Evolutionary conservation across 2,329 filamentous ascomycete species (phyloP).

Genomic region (Aspergillus aculeatus): DNA sequence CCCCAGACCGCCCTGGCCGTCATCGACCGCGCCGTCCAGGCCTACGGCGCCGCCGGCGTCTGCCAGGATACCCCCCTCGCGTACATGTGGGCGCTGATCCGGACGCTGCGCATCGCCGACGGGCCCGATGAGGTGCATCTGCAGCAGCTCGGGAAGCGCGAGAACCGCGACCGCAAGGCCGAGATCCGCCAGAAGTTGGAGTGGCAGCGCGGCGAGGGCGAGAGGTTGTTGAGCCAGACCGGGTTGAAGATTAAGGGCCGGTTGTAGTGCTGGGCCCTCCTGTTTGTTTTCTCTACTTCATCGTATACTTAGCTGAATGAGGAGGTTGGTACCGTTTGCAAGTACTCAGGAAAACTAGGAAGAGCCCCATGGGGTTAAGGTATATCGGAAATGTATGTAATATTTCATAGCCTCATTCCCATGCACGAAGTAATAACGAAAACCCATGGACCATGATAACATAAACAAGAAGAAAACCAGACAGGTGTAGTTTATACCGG

Average conservation of each 20-base stretch:
- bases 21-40: constrained; percentile 91
- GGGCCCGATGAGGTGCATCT: constrained; percentile 95
- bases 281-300: not conserved
- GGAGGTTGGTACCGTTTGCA: too few relatives aligned
- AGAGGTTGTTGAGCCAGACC: constrained; percentile 37
- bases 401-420: not conserved
- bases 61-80: constrained; percentile 93
- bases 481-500: constrained; percentile 1
- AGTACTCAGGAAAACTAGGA: too few relatives aligned
- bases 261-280: constrained; percentile 23
- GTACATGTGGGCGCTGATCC: constrained; percentile 73
- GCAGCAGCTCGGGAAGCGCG: constrained; percentile 55
- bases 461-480: not conserved
- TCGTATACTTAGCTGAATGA: too few relatives aligned
- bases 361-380: not conserved
- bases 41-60: constrained; percentile 86
- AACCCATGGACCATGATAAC: constrained; percentile 4
- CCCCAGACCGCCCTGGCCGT: constrained; percentile 78
- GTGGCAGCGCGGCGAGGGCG: constrained; percentile 42
- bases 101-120: constrained; percentile 83
- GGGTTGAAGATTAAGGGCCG: constrained; percentile 40
- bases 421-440: not conserved
- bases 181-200: constrained; percentile 42
- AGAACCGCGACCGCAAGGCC: constrained; percentile 53
- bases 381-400: too few relatives aligned